Evolutionary conservation across 2,329 filamentous ascomycete species (phyloP).

Genomic region (Trematosphaeria pertusa): DNA sequence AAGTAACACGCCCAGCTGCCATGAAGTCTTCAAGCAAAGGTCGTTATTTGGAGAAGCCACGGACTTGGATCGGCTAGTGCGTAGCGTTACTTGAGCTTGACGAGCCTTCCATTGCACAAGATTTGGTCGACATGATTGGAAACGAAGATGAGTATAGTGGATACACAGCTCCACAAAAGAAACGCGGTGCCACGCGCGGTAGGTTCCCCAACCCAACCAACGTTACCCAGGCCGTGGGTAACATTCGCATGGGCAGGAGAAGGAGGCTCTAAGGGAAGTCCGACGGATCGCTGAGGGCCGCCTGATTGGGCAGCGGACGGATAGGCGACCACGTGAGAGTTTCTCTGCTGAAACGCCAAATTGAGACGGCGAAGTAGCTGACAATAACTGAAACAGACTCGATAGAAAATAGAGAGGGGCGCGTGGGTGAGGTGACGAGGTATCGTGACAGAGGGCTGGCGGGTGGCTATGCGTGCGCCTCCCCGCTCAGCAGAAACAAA

Average conservation of each 20-base stretch:
- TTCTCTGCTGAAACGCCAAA: not conserved
- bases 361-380: not conserved
- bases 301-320: not conserved
- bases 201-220: slow-evolving; percentile 10
- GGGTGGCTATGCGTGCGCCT: slow-evolving; percentile 7
- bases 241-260: not conserved
- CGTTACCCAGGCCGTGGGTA: slow-evolving; percentile 1
- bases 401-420: not conserved
- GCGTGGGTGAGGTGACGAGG: slow-evolving; percentile 7
- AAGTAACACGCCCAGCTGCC: no score
- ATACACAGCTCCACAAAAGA: slow-evolving; percentile 11
- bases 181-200: slow-evolving; percentile 10
- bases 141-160: slow-evolving; percentile 11
- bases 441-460: slow-evolving; percentile 13
- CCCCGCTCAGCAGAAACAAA: slow-evolving; percentile 1
- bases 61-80: no score
- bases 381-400: not conserved
- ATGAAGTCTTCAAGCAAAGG: no score
- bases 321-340: not conserved
- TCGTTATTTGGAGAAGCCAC: no score
- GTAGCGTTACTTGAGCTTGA: no score
- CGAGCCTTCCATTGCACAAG: no score
- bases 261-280: not conserved
- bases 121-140: no score
- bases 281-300: not conserved